Evolutionary conservation across 2,329 filamentous ascomycete species (phyloP), one percentile per base, ranked within the genome.

Genomic region (Davidsoniella eucalypti): DNA sequence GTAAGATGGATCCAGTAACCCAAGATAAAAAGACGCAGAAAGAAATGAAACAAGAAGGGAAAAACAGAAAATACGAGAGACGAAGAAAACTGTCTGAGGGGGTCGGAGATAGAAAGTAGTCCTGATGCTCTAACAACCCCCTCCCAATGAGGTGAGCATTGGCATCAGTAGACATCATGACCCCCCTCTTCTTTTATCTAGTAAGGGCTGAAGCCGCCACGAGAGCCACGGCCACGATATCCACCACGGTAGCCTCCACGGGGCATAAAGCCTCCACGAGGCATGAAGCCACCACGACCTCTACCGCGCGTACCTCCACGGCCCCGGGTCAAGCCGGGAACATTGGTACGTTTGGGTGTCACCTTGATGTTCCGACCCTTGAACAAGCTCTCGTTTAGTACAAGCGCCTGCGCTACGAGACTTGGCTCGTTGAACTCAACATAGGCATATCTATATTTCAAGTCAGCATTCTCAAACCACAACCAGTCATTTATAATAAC

Each of bases 361-460:
- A 96, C 92, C 78, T 98, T 98, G 64, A 98, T 78, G 65, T 92
- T 93, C 60, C 92, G 80, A 55, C 87, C 88, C 60, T 92, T 87
- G 69, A 98, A 94, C 52, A 93, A 75, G 65, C 87, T 95, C 68
- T 98, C 92, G 65, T 98, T 96, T 52, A 98, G 72, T 39, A 96
- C 87, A 54, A 98, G 75, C 23, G 92, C 92, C 65, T 94, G 86
- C 44, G 86, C 87, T 55, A 98, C 90, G 54, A 95, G 73, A 66
- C 79, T 88, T 45, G 92, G 87, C 68, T 96, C 92, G 54, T 86
- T 83, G 63, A 98, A 98, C 68, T 98, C 92, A 60, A 98, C 92
- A 68, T 98, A 98, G 61, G 92, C 92, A 69, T 98, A 98, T 57
- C 88, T 95, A 67, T 51, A 57, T 29, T 26, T 16, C 16, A 36